A percentile compares a stretch with the other conserved stretches of the same genome.
These are phyloP conservation scores for Sporothrix pallida DNA, from an alignment of 2,329 filamentous ascomycete genomes.

Conservation along the genomic window DNA sequence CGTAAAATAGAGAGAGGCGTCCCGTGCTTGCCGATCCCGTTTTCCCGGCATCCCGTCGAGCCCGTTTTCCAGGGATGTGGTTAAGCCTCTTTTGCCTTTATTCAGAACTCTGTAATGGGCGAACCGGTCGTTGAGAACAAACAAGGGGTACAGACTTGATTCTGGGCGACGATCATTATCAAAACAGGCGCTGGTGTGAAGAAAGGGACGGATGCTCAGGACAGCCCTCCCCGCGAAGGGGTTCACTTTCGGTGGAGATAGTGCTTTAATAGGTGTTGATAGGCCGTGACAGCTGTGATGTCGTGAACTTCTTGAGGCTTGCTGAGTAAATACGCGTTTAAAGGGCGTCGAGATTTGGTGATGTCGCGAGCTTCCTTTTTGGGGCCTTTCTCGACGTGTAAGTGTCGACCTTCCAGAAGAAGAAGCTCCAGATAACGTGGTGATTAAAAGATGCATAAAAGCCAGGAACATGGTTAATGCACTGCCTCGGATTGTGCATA, in stretches of 20 bases:
- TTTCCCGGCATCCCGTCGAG: conserved; percentile 18
- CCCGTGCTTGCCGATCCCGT: conserved; percentile 29
- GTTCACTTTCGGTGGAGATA: not conserved
- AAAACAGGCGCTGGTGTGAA: not conserved
- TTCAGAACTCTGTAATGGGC: too few relatives aligned
- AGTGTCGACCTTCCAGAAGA: conserved; percentile 6
- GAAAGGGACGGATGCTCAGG: conserved; percentile 7
- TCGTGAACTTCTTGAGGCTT: not conserved
- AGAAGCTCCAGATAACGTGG: not conserved
- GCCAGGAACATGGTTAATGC: not conserved
- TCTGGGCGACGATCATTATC: conserved; percentile 13
- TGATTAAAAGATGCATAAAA: not conserved
- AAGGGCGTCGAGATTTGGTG: not conserved
- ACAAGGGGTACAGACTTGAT: not conserved
- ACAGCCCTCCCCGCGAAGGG: conserved; percentile 9
- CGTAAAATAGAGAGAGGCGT: conserved; percentile 19
- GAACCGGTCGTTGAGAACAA: not conserved
- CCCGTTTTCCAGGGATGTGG: conserved; percentile 10
- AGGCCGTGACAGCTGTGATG: too few relatives aligned
- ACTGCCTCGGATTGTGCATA: not conserved
- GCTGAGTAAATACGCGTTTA: not conserved
- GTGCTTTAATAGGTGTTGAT: too few relatives aligned
- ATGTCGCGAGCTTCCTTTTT: not conserved
- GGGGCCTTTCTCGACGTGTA: not conserved
- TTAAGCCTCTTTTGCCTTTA: not conserved